Evolutionary conservation across 305 asterid species (phyloP).

Genomic region (Solanum hybrid): DNA sequence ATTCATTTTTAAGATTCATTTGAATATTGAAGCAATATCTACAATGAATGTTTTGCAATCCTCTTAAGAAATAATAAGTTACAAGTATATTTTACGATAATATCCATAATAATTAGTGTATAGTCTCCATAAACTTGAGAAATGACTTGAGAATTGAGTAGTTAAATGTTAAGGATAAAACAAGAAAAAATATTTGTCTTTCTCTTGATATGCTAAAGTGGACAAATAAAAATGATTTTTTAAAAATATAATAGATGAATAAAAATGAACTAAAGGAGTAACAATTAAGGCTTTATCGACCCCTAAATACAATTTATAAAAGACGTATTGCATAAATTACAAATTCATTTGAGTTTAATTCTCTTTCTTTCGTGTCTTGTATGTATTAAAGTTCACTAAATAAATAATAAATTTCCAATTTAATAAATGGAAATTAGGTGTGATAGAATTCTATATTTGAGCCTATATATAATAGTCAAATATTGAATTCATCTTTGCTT

Average conservation of each 20-base stretch:
- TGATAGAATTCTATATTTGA: not conserved
- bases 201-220: not conserved
- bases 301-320: not conserved
- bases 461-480: not conserved
- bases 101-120: not conserved
- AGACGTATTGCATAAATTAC: not conserved
- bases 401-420: not conserved
- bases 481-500: not conserved
- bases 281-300: not conserved
- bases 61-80: not conserved
- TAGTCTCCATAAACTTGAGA: not conserved
- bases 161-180: not conserved
- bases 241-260: not conserved
- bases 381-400: not conserved
- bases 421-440: not conserved
- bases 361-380: not conserved
- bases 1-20: not conserved
- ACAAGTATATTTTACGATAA: not conserved
- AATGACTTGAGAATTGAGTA: not conserved
- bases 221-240: not conserved
- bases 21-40: not conserved
- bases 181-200: not conserved
- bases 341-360: not conserved
- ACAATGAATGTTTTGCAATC: not conserved
- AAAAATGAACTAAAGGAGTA: not conserved